These are phyloP conservation scores for Suillus alpinus DNA, from an alignment of 768 basidiomycete genomes.

Conservation along the genomic window DNA sequence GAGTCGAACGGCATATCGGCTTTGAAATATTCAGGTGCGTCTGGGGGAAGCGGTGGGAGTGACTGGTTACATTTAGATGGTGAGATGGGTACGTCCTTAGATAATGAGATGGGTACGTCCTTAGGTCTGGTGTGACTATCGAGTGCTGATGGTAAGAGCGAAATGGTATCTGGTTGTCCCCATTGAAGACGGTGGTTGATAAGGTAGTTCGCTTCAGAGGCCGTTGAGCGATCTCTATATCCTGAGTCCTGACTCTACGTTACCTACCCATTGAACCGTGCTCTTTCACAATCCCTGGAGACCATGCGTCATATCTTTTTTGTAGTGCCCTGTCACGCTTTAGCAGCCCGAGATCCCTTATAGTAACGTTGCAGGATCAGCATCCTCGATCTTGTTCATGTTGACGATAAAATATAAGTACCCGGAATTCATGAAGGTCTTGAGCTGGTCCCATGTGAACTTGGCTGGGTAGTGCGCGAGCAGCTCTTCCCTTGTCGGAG, in stretches of 20 bases:
- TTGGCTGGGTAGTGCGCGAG: slow-evolving; percentile 66
- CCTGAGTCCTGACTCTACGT: not conserved
- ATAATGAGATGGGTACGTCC: not conserved
- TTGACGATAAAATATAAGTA: slow-evolving; percentile 26
- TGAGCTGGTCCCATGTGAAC: slow-evolving; percentile 75
- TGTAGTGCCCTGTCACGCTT: slow-evolving; percentile 74
- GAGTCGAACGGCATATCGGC: slow-evolving; percentile 49
- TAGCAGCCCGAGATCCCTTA: slow-evolving; percentile 75
- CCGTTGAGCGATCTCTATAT: not conserved
- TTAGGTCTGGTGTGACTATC: slow-evolving; percentile 22
- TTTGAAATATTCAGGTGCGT: slow-evolving; percentile 60
- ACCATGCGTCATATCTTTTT: slow-evolving; percentile 61
- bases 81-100: not conserved
- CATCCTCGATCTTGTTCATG: not conserved
- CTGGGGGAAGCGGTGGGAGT: slow-evolving; percentile 31
- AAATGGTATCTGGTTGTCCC: slow-evolving; percentile 66
- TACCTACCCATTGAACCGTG: slow-evolving; percentile 67
- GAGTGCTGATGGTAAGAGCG: slow-evolving; percentile 56
- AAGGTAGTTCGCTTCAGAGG: slow-evolving; percentile 68
- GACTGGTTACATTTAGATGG: not conserved
- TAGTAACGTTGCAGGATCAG: not conserved
- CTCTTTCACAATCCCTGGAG: slow-evolving; percentile 46
- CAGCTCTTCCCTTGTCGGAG: slow-evolving; percentile 67
- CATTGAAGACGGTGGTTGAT: slow-evolving; percentile 67
- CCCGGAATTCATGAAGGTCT: slow-evolving; percentile 79